Percentiles rank a stretch among this genome's conserved stretches.
These are phyloP conservation scores for Dothideomycetidae sp. DNA, from an alignment of 2,329 filamentous ascomycete genomes.

Conservation along the genomic window DNA sequence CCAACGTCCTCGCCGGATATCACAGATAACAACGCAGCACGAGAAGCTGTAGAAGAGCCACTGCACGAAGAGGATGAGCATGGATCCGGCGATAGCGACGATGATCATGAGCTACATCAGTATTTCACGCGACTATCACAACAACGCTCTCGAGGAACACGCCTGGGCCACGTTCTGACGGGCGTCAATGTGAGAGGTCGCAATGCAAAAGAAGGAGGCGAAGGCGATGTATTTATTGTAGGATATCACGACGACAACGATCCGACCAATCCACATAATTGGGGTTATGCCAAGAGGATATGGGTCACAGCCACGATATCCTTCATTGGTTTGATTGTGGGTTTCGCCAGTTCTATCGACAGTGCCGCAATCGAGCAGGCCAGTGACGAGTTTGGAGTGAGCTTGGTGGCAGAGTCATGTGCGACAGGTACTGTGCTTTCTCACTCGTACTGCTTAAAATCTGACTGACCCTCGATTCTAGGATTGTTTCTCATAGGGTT, in stretches of 20 bases:
- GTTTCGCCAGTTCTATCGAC: slow-evolving; percentile 40
- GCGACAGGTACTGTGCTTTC: slow-evolving; percentile 31
- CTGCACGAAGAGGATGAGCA: slow-evolving; percentile 11
- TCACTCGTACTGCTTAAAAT: no score
- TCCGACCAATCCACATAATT: slow-evolving; percentile 26
- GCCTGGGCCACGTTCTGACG: slow-evolving; percentile 23
- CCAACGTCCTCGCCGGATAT: not conserved
- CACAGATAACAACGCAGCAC: not conserved
- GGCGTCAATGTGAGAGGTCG: slow-evolving; percentile 25
- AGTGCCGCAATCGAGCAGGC: slow-evolving; percentile 35
- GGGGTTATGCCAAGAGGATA: slow-evolving; percentile 19
- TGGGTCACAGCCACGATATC: slow-evolving; percentile 23
- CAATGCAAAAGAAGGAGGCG: slow-evolving; percentile 23
- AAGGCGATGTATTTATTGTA: slow-evolving; percentile 27
- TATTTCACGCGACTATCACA: slow-evolving; percentile 20
- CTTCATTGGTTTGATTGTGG: slow-evolving; percentile 36
- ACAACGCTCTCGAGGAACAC: slow-evolving; percentile 20
- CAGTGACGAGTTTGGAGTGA: slow-evolving; percentile 32
- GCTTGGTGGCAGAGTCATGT: slow-evolving; percentile 36
- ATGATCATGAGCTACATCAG: slow-evolving; percentile 14
- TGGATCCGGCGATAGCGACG: slow-evolving; percentile 11
- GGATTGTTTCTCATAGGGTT: slow-evolving; percentile 26
- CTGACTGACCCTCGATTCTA: not conserved
- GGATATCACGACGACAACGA: slow-evolving; percentile 25
- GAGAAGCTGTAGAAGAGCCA: slow-evolving; percentile 8